Conservation (phyloP, 2,329 filamentous ascomycete species). For the Stachybotrys chlorohalonatus region DNA sequence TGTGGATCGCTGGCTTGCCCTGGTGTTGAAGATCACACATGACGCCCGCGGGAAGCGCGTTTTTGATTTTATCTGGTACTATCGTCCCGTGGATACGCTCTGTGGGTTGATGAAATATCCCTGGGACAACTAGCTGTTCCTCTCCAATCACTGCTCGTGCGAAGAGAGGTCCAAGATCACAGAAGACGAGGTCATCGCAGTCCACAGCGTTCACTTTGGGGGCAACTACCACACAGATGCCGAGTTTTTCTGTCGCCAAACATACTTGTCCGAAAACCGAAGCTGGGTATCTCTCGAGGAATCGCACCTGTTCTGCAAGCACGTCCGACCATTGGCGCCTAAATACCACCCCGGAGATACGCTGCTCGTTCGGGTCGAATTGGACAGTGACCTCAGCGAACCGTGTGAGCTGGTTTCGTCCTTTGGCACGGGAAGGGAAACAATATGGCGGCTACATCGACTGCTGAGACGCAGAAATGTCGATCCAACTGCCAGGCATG, state of each 20-base stretch:
- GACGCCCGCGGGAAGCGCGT: constrained; percentile 23
- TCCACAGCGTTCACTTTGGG: constrained; percentile 51
- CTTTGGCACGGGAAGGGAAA: constrained; percentile 7
- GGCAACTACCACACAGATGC: constrained; percentile 32
- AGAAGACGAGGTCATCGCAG: constrained; percentile 45
- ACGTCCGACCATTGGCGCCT: constrained; percentile 15
- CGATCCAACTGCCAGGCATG: constrained; percentile 17
- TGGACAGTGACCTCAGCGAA: constrained; percentile 35
- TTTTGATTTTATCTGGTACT: constrained; percentile 67
- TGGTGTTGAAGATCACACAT: constrained; percentile 47
- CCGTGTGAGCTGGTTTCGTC: constrained; percentile 47
- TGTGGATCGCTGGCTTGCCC: constrained; percentile 57
- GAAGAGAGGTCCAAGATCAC: constrained; percentile 35
- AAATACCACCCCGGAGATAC: constrained; percentile 48
- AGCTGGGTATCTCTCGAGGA: constrained; percentile 51
- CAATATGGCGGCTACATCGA: constrained; percentile 33
- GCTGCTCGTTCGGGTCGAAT: constrained; percentile 35
- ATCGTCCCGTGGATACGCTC: constrained; percentile 60
- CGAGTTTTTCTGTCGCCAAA: constrained; percentile 62
- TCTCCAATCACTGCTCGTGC: constrained; percentile 71
- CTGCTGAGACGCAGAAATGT: constrained; percentile 40
- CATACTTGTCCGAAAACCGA: constrained; percentile 50
- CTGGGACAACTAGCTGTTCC: constrained; percentile 63
- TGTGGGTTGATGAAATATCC: constrained; percentile 61
- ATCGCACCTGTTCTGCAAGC: constrained; percentile 44